These are phyloP conservation scores for Cercospora janseana DNA, from an alignment of 2,329 filamentous ascomycete genomes.

Conservation along the genomic window DNA sequence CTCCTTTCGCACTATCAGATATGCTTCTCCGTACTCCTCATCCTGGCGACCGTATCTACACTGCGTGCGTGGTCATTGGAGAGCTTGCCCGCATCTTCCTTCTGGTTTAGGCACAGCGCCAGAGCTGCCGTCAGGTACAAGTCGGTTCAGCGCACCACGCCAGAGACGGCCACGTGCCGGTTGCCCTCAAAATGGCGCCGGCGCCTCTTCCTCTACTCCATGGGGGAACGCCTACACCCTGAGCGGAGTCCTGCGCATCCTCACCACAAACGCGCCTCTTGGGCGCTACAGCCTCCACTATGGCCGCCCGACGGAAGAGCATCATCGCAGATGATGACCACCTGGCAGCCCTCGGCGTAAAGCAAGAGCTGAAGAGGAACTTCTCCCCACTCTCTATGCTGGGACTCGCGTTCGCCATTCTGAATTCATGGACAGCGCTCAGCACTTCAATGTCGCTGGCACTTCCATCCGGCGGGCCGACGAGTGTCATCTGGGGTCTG, in stretches of 20 bases:
- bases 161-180: background rate
- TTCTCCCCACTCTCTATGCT: constrained; percentile 61
- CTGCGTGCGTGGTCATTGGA: background rate
- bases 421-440: constrained; percentile 63
- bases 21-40: constrained; percentile 1
- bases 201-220: background rate
- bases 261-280: background rate
- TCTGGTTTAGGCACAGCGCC: constrained; percentile 1
- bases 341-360: constrained; percentile 57
- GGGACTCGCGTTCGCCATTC: constrained; percentile 61
- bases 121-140: constrained; percentile 7
- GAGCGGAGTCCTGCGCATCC: background rate
- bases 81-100: background rate
- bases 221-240: constrained; percentile 1
- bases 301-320: constrained; percentile 14
- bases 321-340: constrained; percentile 48
- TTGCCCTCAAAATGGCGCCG: constrained; percentile 14
- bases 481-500: constrained; percentile 69
- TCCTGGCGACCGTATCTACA: background rate
- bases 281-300: background rate
- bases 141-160: background rate
- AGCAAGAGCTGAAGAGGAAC: constrained; percentile 57
- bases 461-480: constrained; percentile 68
- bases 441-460: constrained; percentile 59
- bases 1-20: background rate